Conservation (phyloP, 2,329 filamentous ascomycete species). For the Mollisiaceae sp. region DNA sequence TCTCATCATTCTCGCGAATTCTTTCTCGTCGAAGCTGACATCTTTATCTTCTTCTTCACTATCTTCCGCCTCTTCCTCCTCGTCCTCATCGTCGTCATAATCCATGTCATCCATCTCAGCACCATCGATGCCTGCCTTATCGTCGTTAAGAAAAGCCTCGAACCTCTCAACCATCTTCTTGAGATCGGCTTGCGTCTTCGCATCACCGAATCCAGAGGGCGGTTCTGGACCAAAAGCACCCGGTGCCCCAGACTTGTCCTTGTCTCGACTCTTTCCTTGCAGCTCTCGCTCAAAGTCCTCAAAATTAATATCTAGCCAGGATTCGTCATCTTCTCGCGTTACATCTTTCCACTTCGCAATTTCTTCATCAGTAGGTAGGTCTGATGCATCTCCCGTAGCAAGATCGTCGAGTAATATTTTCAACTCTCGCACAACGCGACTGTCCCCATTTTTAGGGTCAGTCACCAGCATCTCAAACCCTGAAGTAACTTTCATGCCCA, state of each 20-base stretch:
- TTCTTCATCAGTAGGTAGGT: conserved; percentile 74
- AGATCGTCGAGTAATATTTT: conserved; percentile 77
- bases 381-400: conserved; percentile 47
- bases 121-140: conserved; percentile 79
- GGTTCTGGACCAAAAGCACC: conserved; percentile 38
- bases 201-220: conserved; percentile 64
- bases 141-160: conserved; percentile 87
- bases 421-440: conserved; percentile 74
- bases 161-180: conserved; percentile 94
- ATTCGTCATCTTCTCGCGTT: conserved; percentile 77
- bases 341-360: conserved; percentile 70
- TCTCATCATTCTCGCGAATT: conserved; percentile 86
- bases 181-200: conserved; percentile 73
- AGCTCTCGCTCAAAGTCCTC: conserved; percentile 87
- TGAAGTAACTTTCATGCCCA: conserved; percentile 88
- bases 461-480: conserved; percentile 88
- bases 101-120: conserved; percentile 77
- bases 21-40: conserved; percentile 81
- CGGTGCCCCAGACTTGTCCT: conserved; percentile 38
- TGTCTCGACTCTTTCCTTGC: conserved; percentile 52
- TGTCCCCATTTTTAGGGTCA: conserved; percentile 71
- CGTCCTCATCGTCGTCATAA: conserved; percentile 54
- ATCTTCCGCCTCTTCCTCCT: conserved; percentile 55
- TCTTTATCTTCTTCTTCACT: conserved; percentile 75
- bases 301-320: conserved; percentile 92